Conservation (phyloP, 345 rosid species). For the Boechera stricta region DNA sequence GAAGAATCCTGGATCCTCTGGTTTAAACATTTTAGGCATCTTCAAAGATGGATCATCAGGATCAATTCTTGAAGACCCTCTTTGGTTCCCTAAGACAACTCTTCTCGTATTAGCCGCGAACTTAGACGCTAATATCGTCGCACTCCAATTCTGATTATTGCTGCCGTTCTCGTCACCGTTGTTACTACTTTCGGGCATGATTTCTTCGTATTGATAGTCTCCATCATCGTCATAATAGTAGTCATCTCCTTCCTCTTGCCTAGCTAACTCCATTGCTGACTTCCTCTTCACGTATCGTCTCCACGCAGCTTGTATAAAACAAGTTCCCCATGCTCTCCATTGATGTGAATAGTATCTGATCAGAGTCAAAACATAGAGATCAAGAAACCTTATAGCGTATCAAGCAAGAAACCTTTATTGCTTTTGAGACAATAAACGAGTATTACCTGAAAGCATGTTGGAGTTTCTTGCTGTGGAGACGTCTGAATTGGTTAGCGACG, state of each 20-base stretch:
- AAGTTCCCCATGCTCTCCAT: constrained; percentile 88
- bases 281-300: constrained; percentile 64
- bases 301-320: constrained; percentile 82
- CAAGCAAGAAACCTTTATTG: not conserved
- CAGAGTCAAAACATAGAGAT: constrained; percentile 16
- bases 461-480: constrained; percentile 82
- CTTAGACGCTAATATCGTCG: constrained; percentile 68
- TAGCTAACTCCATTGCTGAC: constrained; percentile 67
- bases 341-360: constrained; percentile 90
- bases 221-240: constrained; percentile 38
- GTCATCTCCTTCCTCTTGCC: constrained; percentile 53
- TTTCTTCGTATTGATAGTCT: constrained; percentile 28
- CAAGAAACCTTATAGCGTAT: constrained; percentile 9
- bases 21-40: constrained; percentile 90
- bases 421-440: not conserved
- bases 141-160: constrained; percentile 55
- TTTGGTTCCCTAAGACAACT: constrained; percentile 50
- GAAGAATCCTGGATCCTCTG: constrained; percentile 75
- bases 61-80: constrained; percentile 46
- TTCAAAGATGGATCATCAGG: constrained; percentile 63
- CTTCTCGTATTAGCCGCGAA: constrained; percentile 67
- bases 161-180: constrained; percentile 16
- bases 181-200: constrained; percentile 26
- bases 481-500: constrained; percentile 81
- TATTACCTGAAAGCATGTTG: constrained; percentile 80